Conservation (phyloP, 768 basidiomycete species). For the Boletus insuetus region DNA sequence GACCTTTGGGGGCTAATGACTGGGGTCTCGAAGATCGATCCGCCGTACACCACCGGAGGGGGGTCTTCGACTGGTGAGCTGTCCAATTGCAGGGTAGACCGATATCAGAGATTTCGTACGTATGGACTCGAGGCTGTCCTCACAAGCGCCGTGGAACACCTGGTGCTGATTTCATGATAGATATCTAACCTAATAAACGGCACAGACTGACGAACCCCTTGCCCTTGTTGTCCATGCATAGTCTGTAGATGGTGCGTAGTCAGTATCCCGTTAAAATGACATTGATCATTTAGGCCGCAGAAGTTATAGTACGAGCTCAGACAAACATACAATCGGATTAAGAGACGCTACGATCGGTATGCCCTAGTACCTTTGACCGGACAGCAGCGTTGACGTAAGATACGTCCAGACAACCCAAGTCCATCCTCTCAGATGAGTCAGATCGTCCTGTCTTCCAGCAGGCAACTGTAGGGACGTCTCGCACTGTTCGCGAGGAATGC, state of each 20-base stretch:
- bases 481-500: slow-evolving; percentile 4
- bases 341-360: background rate
- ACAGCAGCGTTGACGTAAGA: slow-evolving; percentile 10
- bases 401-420: slow-evolving; percentile 12
- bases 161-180: background rate
- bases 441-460: background rate
- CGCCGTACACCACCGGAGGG: no score
- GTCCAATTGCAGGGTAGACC: no score
- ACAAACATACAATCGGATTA: background rate
- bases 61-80: no score
- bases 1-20: no score
- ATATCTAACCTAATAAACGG: background rate
- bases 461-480: background rate
- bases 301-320: background rate
- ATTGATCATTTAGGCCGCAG: no score
- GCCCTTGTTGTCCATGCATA: background rate
- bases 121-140: no score
- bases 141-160: no score
- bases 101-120: no score
- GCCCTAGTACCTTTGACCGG: background rate
- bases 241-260: background rate
- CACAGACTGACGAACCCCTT: background rate
- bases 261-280: no score
- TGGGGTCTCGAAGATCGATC: no score
- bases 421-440: slow-evolving; percentile 4